phyloP scores from a whole-genome alignment of 1,284 basidiomycete species.

The Ustilago cynodontis region DNA sequence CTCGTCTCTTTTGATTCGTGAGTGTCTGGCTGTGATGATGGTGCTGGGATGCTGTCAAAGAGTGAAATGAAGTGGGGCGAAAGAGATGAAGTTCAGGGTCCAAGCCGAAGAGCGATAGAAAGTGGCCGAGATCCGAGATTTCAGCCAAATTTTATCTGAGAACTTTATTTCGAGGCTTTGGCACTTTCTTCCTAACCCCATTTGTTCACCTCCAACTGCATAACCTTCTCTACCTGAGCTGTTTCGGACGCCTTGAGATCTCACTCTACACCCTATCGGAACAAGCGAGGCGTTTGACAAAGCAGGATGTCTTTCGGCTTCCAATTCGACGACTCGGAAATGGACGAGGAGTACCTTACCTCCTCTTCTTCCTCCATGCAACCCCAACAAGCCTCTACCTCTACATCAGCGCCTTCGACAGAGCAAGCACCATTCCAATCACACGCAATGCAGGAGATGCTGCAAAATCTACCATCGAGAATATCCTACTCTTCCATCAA shows the following conservation, averaged over 20 bases:
- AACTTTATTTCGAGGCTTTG: conserved; percentile 5
- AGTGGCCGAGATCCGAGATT: conserved; percentile 28
- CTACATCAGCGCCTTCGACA: conserved; percentile 6
- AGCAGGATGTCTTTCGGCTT: conserved; percentile 48
- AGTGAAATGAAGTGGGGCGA: neutral
- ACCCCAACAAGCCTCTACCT: conserved; percentile 5
- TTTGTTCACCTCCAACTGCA: neutral
- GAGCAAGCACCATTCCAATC: conserved; percentile 20
- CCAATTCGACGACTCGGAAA: conserved; percentile 47
- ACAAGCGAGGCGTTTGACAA: no score
- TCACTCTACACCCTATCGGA: no score
- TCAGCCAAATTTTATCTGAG: conserved; percentile 16
- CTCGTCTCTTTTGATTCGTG: neutral
- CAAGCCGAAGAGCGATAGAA: neutral
- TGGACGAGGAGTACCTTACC: conserved; percentile 47
- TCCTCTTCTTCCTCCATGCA: conserved; percentile 10
- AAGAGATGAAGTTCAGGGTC: conserved; percentile 18
- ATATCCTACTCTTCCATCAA: conserved; percentile 52
- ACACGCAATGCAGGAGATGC: conserved; percentile 25
- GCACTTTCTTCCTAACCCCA: no score
- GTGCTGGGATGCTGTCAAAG: neutral
- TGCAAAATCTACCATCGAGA: conserved; percentile 40
- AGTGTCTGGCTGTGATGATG: neutral
- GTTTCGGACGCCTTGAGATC: no score
- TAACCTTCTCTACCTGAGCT: no score